Conservation (phyloP, 2,329 filamentous ascomycete genomes). For the Fonsecaea nubica region DNA sequence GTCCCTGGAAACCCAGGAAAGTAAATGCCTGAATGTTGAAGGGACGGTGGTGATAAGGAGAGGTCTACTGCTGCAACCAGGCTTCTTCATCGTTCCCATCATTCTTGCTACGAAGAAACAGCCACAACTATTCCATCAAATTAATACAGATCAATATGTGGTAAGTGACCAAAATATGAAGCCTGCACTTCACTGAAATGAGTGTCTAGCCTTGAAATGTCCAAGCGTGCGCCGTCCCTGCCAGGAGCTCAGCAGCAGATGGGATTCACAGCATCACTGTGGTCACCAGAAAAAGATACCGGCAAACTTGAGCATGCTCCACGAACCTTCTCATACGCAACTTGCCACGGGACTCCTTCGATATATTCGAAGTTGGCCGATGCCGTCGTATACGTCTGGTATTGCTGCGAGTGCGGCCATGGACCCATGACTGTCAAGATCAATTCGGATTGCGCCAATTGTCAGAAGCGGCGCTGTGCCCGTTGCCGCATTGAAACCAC, state of each 20-base stretch:
- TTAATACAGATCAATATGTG: neutral
- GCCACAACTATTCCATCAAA: neutral
- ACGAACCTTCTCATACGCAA: neutral
- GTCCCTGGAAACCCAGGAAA: neutral
- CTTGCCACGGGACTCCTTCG: neutral
- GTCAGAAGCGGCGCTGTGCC: neutral
- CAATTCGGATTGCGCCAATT: slow-evolving; percentile 12
- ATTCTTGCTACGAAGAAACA: neutral
- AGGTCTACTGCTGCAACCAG: neutral
- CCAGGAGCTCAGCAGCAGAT: neutral
- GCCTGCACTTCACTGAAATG: neutral
- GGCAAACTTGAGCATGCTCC: neutral
- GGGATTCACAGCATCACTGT: neutral
- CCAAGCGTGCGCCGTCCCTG: neutral
- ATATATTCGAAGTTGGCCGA: neutral
- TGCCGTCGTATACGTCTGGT: slow-evolving; percentile 13
- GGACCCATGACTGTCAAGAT: slow-evolving; percentile 9
- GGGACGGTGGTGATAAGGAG: neutral
- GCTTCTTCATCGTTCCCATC: neutral
- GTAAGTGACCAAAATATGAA: neutral
- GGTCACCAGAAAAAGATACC: neutral
- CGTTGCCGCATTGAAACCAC: slow-evolving; percentile 12
- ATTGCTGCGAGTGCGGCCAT: slow-evolving; percentile 10
- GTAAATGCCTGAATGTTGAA: neutral
- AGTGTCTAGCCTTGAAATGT: neutral